A percentile compares a stretch with the other conserved stretches of the same genome.
These are phyloP conservation scores for Remersonia thermophila DNA, from an alignment of 2,329 filamentous ascomycete genomes.

Conservation along the genomic window DNA sequence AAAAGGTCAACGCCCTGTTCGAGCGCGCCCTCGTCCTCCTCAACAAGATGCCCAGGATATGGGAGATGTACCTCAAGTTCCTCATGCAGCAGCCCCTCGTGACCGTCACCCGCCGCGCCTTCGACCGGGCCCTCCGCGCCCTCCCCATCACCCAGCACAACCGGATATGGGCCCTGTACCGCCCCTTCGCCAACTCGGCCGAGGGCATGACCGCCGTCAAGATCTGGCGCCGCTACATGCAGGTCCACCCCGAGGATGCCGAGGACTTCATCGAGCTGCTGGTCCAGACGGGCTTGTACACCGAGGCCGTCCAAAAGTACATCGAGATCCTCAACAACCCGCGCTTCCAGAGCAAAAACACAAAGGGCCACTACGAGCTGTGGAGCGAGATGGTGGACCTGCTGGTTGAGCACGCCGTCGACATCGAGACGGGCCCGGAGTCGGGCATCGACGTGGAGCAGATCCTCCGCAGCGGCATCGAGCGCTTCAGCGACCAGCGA, in stretches of 20 bases:
- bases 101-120: slow-evolving; percentile 72
- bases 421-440: slow-evolving; percentile 70
- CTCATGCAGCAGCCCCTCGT: slow-evolving; percentile 84
- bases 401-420: slow-evolving; percentile 77
- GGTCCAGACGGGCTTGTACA: slow-evolving; percentile 68
- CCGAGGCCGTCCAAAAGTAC: slow-evolving; percentile 82
- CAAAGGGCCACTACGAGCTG: slow-evolving; percentile 88
- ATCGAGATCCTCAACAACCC: slow-evolving; percentile 86
- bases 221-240: slow-evolving; percentile 93
- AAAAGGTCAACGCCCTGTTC: slow-evolving; percentile 90
- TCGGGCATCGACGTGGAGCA: slow-evolving; percentile 79
- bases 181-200: slow-evolving; percentile 81
- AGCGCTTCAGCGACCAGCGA: slow-evolving; percentile 81
- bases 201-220: slow-evolving; percentile 82
- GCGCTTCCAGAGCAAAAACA: slow-evolving; percentile 81
- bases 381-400: slow-evolving; percentile 98
- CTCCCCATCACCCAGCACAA: slow-evolving; percentile 92
- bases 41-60: slow-evolving; percentile 98
- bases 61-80: slow-evolving; percentile 94
- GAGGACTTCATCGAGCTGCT: slow-evolving; percentile 93
- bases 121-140: slow-evolving; percentile 83
- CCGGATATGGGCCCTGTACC: slow-evolving; percentile 85
- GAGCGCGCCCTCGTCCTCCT: slow-evolving; percentile 84
- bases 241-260: slow-evolving; percentile 86
- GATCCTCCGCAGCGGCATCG: slow-evolving; percentile 85